phyloP scores from a whole-genome alignment of 768 basidiomycete species.

The Termitomyces sp. region DNA sequence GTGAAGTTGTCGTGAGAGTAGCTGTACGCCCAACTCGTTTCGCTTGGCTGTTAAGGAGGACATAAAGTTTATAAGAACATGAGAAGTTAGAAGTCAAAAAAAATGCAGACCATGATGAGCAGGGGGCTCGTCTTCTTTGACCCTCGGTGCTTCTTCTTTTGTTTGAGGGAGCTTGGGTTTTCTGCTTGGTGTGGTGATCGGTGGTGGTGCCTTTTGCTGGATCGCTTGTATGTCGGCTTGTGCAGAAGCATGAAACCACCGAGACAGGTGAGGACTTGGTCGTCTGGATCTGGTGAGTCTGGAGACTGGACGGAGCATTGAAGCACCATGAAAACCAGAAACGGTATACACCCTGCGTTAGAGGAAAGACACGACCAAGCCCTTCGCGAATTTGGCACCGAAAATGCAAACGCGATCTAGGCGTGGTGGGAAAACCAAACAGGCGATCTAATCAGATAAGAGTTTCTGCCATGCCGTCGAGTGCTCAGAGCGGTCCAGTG shows the following conservation, averaged over 20 bases:
- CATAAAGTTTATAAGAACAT: not conserved
- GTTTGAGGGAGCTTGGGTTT: not conserved
- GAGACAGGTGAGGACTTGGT: conserved; percentile 23
- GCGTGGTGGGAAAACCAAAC: conserved; percentile 3
- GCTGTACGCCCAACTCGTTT: conserved; percentile 91
- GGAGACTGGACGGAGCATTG: conserved; percentile 18
- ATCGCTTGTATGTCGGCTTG: conserved; percentile 15
- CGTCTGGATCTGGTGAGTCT: conserved; percentile 11
- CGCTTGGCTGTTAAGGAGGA: conserved; percentile 45
- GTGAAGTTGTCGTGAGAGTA: conserved; percentile 79
- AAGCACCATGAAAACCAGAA: conserved; percentile 14
- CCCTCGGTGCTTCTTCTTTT: conserved; percentile 1
- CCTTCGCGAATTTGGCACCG: not conserved
- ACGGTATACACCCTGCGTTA: not conserved
- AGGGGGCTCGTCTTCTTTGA: conserved; percentile 1
- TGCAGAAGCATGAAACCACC: conserved; percentile 24
- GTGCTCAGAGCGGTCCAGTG: not conserved
- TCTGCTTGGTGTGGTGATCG: not conserved
- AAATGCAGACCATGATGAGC: conserved; percentile 8
- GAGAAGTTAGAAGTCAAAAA: not conserved
- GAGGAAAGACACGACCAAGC: not conserved
- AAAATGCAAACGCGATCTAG: not conserved
- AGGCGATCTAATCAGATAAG: conserved; percentile 14
- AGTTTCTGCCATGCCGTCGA: not conserved
- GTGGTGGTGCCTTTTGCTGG: conserved; percentile 11